phyloP scores from a whole-genome alignment of 352 stramenopile species.

The Globisporangium splendens region DNA sequence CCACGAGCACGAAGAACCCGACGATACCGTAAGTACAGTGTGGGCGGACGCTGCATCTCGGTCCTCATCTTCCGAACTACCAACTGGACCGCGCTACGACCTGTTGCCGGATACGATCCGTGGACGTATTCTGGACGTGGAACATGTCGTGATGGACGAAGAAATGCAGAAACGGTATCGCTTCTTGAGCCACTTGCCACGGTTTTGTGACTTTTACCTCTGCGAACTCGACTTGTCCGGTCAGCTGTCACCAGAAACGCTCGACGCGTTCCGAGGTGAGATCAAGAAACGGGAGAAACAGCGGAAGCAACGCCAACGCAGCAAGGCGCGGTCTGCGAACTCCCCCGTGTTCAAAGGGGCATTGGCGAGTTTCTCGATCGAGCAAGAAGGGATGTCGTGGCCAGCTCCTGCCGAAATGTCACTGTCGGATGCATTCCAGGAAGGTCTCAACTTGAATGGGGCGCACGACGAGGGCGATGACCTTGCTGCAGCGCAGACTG shows the following conservation, averaged over 20 bases:
- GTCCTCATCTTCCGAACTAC: conserved; percentile 2
- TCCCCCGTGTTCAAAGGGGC: conserved; percentile 27
- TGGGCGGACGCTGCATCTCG: conserved; percentile 25
- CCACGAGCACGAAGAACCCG: conserved; percentile 16
- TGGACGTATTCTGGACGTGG: conserved; percentile 75
- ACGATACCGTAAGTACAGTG: conserved; percentile 23
- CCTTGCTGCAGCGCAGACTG: not conserved
- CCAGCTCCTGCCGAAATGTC: conserved; percentile 56
- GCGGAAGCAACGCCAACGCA: conserved; percentile 52
- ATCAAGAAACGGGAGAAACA: conserved; percentile 78
- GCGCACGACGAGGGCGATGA: conserved; percentile 18
- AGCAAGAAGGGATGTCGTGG: conserved; percentile 49
- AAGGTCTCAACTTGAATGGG: conserved; percentile 15
- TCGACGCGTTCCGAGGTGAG: conserved; percentile 53
- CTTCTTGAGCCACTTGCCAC: conserved; percentile 83
- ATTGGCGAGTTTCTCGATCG: conserved; percentile 43
- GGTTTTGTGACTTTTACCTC: conserved; percentile 86
- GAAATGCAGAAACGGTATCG: conserved; percentile 81
- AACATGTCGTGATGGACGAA: conserved; percentile 87
- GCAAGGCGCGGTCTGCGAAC: conserved; percentile 18
- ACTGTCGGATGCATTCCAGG: conserved; percentile 37
- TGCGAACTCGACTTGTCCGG: conserved; percentile 79
- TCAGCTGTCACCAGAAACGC: conserved; percentile 66
- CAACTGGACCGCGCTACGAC: conserved; percentile 35
- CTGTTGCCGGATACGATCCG: conserved; percentile 47